A percentile compares a stretch with the other conserved stretches of the same genome.
These are phyloP conservation scores for Pseudogymnoascus sp. DNA, from an alignment of 2,329 filamentous ascomycete species.

Conservation along the genomic window DNA sequence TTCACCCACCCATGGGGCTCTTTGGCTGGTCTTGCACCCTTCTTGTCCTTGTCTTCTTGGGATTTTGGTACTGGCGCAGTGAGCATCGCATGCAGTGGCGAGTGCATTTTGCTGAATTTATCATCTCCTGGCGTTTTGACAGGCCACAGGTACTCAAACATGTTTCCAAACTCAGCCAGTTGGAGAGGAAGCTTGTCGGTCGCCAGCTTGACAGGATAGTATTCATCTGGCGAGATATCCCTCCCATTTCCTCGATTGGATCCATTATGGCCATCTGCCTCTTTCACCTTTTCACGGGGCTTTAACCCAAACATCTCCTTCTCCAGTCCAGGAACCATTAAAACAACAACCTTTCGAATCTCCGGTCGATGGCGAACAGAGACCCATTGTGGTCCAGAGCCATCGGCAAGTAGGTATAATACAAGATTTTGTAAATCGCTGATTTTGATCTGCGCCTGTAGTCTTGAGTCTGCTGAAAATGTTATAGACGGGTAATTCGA, in stretches of 20 bases:
- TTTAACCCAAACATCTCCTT: conserved; percentile 73
- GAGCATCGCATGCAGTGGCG: conserved; percentile 77
- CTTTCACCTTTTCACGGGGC: conserved; percentile 7
- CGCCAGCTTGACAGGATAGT: conserved; percentile 47
- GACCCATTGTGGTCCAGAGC: conserved; percentile 56
- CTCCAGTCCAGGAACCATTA: conserved; percentile 91
- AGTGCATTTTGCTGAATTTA: conserved; percentile 71
- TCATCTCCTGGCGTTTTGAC: conserved; percentile 82
- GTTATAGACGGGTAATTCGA: conserved; percentile 51
- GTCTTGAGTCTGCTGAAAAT: conserved; percentile 46
- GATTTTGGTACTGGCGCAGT: conserved; percentile 62
- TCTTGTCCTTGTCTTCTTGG: conserved; percentile 57
- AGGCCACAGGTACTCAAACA: conserved; percentile 86
- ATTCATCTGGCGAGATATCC: conserved; percentile 47
- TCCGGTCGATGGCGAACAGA: conserved; percentile 53
- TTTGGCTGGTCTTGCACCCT: conserved; percentile 51
- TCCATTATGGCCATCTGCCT: conserved; percentile 7
- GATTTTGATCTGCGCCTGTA: conserved; percentile 55
- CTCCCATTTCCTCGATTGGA: conserved; percentile 15
- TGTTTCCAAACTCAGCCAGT: conserved; percentile 62
- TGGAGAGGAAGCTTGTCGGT: conserved; percentile 43
- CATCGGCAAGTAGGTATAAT: conserved; percentile 60
- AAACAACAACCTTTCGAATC: conserved; percentile 70
- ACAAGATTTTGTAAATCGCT: conserved; percentile 55
- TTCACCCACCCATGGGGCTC: conserved; percentile 62